Evolutionary conservation across 768 basidiomycete genomes (phyloP), one percentile per base, ranked within the genome.

Genomic region (Calocybe gangraenosa): DNA sequence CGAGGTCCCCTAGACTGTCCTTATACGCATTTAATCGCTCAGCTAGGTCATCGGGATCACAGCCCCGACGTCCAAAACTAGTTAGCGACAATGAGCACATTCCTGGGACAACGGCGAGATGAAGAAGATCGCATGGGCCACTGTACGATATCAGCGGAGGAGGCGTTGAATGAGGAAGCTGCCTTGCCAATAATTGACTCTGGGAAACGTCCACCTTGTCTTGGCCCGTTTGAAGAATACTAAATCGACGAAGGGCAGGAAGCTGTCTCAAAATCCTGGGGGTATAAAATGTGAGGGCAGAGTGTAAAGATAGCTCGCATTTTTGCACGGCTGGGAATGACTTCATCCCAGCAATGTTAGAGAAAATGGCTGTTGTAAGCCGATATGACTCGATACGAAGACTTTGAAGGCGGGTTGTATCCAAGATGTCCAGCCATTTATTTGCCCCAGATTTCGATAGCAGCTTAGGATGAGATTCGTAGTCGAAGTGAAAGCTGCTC

Each of bases 91-190:
- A 17, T 2, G 19, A n/a, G 7, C 2, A 10, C 25, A 39, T 19
- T 13, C 13, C 37, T n/a, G 19, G 7, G 4, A 30, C n/a, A 6
- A 38, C 20, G 21, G 19, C 31, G 9, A 20, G 25, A 20, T 3
- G 44, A 13, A 46, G 37, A 18, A 46, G 37, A 25, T 46, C 37
- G 18, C 20, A 46, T 31, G 44, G 44, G 19, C 44, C 44, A 46
- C 20, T 2, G 15, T 46, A 39, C 1, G 9, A 11, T 7, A 19
- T 10, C 36, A 46, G 18, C 2, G 40, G 14, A 23, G 39, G 40
- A 7, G 10, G n/a, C 10, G 5, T 25, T 2, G n/a, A 20, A 22
- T n/a, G 4, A 23, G 3, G 31, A 14, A 34, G 19, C 13, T 21
- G 11, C 8, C 2, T 2, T 19, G 21, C 13, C 14, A 34, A 22